Base-by-base conservation (phyloP, 306 rosid species). In the Ochetophila trinervis region DNA sequence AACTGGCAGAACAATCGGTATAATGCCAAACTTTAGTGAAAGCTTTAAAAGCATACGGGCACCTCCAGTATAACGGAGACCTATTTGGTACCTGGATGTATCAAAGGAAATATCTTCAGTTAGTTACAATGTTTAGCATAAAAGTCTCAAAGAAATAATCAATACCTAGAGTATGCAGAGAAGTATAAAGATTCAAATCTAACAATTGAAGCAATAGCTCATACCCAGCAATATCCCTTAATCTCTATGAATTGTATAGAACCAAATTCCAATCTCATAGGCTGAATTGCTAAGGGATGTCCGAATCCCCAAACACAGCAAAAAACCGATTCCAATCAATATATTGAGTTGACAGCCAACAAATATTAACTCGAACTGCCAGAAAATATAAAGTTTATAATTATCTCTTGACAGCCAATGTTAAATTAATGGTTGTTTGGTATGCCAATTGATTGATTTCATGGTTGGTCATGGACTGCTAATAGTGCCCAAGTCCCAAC, bases 1-100 rank as follows among this genome's bases (percentile, higher is more conserved):
- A 56, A 94, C 97, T 5, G 99, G 99, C 67, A 94, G 88, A 30
- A 51, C 78, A 73, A 94, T 84, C 22, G 99, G 99, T 66, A 94
- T 78, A 58, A 94, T 75, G 80, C 97, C 91, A 83, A 88, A 90
- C 72, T 90, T 94, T 52, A 94, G 83, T 55, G 97, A 81, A 49
- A 94, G 99, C 94, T 83, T 90, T 63, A 94, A 80, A 71, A 94
- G 76, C 95, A 88, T 83, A 55, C 96, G 97, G 62, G 99, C 99
- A 59, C 99, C 97, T 15, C 99, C 99, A 8, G 99, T 84, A 71
- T 94, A 94, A 53, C 99, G 83, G 61, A 94, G 87, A 62, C 99
- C 99, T 71, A 94, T 94, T 76, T 94, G 99, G 85, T 94, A 94
- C 97, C 99, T 94, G 73, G 20, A 77, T 42, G 67, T 54, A 69